Base-by-base conservation (phyloP, 2,329 filamentous ascomycete genomes). In the Fusarium secorum region DNA sequence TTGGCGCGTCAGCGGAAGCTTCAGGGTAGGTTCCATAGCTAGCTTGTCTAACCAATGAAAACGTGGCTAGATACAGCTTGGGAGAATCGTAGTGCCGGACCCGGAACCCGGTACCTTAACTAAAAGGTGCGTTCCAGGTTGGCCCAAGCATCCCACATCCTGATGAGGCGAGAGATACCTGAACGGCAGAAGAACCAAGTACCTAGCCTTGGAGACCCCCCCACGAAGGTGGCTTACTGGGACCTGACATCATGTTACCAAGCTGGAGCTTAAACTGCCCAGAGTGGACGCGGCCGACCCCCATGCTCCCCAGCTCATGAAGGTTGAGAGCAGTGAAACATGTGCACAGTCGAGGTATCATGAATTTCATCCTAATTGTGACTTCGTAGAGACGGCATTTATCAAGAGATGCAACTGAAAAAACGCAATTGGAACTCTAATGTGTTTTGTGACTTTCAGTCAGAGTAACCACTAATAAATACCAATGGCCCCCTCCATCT, bases 211-310 rank as follows among this genome's bases (percentile, higher is more conserved):
- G 63, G 66, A 52, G 51, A 55, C 42, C 60, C 60, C 70, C 72
- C 68, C 74, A 76, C 66, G 49, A 67, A 68, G 55, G 66, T 64
- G 66, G 69, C 68, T 72, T 63, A 63, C 62, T 61, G 54, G 58
- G 69, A 66, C 69, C 72, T 75, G 72, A 76, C 68, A 76, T 76
- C 74, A 76, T 76, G 74, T 75, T 72, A 76, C 70, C 70, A 72
- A 66, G 61, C 66, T 69, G 54, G 30, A 60, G 38, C 53, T 67
- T 41, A 33, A 63, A 41, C 28, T 67, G 51, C 41, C 62, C 33
- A 62, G 53, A 44, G 54, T 73, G 62, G 58, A 64, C 63, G 39
- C 35, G 59, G 60, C 54, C 60, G 58, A 67, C 51, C 57, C 69
- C 49, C 54, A 71, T 61, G 28, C 33, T 57, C 36, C 51, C 56